phyloP scores from a whole-genome alignment of 371 early-diverging fungal species.

The Mortierella polycephala region DNA sequence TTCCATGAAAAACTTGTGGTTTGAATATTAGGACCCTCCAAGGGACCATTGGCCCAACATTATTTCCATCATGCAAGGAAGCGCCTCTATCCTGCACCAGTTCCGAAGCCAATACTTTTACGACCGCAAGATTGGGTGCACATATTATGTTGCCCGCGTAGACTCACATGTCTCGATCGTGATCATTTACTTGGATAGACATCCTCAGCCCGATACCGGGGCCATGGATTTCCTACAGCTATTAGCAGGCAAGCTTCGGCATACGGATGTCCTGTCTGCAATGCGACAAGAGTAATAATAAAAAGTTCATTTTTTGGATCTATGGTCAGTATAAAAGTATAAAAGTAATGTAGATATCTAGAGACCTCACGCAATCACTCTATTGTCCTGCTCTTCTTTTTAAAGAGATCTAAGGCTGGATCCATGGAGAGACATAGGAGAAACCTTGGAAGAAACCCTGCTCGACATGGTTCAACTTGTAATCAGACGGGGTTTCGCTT shows the following conservation, averaged over 20 bases:
- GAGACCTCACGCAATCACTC: not conserved
- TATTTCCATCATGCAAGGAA: constrained; percentile 72
- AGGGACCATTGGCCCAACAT: constrained; percentile 70
- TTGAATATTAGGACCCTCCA: constrained; percentile 60
- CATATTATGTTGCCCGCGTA: constrained; percentile 68
- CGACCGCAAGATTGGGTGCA: constrained; percentile 65
- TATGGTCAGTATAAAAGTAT: constrained; percentile 1
- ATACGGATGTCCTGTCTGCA: constrained; percentile 33
- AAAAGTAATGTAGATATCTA: not conserved
- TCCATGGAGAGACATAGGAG: constrained; percentile 48
- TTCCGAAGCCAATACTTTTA: constrained; percentile 63
- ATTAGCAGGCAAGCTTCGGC: constrained; percentile 46
- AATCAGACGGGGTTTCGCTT: constrained; percentile 47
- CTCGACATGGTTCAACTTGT: constrained; percentile 48
- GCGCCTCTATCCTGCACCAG: constrained; percentile 55
- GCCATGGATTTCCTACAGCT: constrained; percentile 65
- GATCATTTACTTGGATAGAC: constrained; percentile 69
- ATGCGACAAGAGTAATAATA: constrained; percentile 29
- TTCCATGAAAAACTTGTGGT: not conserved
- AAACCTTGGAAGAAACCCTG: constrained; percentile 48
- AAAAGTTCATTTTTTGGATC: not conserved
- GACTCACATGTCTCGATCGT: constrained; percentile 69
- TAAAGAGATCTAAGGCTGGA: constrained; percentile 19
- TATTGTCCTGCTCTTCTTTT: not conserved
- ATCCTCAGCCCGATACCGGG: constrained; percentile 60